phyloP scores from a whole-genome alignment of 1,139 yeast genomes.

The Meyerozyma smithsonii region DNA sequence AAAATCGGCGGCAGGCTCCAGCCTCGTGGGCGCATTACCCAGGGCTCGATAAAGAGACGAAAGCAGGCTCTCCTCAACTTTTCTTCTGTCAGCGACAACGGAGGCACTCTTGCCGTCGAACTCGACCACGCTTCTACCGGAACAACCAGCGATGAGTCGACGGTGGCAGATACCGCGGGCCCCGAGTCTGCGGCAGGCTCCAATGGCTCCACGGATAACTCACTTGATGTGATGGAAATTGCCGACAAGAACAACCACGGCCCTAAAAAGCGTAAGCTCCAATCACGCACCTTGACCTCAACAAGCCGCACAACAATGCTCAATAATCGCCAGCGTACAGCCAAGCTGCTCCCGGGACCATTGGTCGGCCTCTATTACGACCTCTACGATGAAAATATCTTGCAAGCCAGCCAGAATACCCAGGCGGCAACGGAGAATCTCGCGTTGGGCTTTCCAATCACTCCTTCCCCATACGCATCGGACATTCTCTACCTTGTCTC shows the following conservation, averaged over 20 bases:
- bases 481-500: slow-evolving; percentile 41
- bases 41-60: slow-evolving; percentile 17
- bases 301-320: slow-evolving; percentile 31
- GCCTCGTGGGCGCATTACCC: slow-evolving; percentile 28
- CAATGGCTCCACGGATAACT: too few relatives aligned
- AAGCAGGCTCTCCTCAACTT: slow-evolving; percentile 10
- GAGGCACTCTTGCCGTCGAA: too few relatives aligned
- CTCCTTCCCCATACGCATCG: slow-evolving; percentile 36
- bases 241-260: slow-evolving; percentile 6
- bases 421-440: slow-evolving; percentile 16
- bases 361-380: slow-evolving; percentile 32
- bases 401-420: slow-evolving; percentile 18
- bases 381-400: slow-evolving; percentile 34
- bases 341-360: slow-evolving; percentile 40
- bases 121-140: too few relatives aligned
- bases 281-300: slow-evolving; percentile 7
- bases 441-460: slow-evolving; percentile 30
- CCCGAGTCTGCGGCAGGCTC: too few relatives aligned
- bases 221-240: too few relatives aligned
- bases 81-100: background rate
- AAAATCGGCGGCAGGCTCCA: slow-evolving; percentile 15
- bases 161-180: too few relatives aligned
- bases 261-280: slow-evolving; percentile 4
- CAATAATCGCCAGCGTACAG: slow-evolving; percentile 23
- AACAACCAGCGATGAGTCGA: too few relatives aligned